Evolutionary conservation across 169 alveolate genomes (phyloP), one percentile per base, ranked within the genome.

Genomic region (Plasmodium gallinaceum): DNA sequence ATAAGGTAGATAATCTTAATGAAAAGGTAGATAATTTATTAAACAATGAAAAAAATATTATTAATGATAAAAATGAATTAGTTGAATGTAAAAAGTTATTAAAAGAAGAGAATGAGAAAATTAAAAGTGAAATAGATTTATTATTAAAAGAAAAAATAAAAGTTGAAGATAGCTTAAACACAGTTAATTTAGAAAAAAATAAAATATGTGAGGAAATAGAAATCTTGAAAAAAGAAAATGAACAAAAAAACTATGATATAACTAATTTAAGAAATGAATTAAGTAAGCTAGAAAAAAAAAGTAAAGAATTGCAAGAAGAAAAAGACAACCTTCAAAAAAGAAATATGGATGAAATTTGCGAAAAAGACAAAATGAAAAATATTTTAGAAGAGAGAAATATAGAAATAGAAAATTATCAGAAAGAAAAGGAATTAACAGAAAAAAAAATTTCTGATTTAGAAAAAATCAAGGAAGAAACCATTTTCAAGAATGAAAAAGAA

Each of bases 1-100:
- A 61, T 54, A 75, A 75, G 43, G 60, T 75, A 32, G 43, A 46
- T 6, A 26, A 68, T 7, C 37, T 80, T 52, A 80, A 80, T 18
- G 52, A 66, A 45, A 80, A 80, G 52, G 52, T 80, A 14, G 90
- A 80, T 18, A 37, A 12, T 39, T 54, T 80, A 46, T 70, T 80
- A 70, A 57, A 80, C 58, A 80, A 42, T 70, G 90, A 80, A 68
- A 80, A 80, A 68, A 32, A 39, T 52, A 65, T 80, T 32, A 52
- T 66, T 22, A 69, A 18, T 32, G 69, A 71, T 45, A 80, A 80
- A 43, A 46, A 14, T 20, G 72, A 66, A 43, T 61, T 80, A 45
- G 32, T 43, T 14, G 80, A 80, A 80, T 51, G 32, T n/a, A 70
- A 80, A 8, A 51, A 66, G 14, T 46, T 6, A 14, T 60, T 80